Percentiles rank a stretch among this genome's conserved stretches.
Conservation (phyloP, 2,329 filamentous ascomycete genomes). For the Fusarium avenaceum region DNA sequence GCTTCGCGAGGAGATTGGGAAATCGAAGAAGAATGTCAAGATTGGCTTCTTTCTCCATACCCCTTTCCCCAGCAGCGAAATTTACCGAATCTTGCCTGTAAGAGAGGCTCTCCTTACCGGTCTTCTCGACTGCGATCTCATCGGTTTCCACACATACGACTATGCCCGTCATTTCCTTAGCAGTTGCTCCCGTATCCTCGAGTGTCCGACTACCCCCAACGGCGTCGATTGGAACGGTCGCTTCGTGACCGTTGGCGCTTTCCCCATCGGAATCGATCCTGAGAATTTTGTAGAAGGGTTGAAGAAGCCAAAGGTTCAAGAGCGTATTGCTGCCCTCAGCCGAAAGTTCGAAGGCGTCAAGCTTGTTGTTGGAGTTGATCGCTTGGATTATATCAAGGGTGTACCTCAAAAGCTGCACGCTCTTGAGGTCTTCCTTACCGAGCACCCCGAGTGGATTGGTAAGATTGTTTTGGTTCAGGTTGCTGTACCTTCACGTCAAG, state of each 20-base stretch:
- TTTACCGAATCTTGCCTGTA: constrained; percentile 95
- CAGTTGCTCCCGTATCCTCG: constrained; percentile 92
- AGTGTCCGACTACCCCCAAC: constrained; percentile 86
- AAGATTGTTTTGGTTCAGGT: constrained; percentile 97
- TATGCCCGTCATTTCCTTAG: constrained; percentile 98
- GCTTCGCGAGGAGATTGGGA: constrained; percentile 89
- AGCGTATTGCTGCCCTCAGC: constrained; percentile 85
- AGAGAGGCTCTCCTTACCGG: constrained; percentile 89
- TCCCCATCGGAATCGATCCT: constrained; percentile 97
- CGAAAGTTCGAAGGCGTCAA: constrained; percentile 97
- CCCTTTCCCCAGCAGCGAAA: constrained; percentile 95
- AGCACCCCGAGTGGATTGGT: constrained; percentile 98
- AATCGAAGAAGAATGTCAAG: constrained; percentile 89
- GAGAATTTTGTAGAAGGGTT: constrained; percentile 95
- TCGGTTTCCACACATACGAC: constrained; percentile 99
- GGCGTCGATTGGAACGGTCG: constrained; percentile 92
- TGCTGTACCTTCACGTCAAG: constrained; percentile 92
- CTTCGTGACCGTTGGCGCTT: constrained; percentile 91
- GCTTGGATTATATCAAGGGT: constrained; percentile 98
- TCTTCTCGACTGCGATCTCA: constrained; percentile 91
- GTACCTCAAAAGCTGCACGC: constrained; percentile 98
- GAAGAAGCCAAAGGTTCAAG: constrained; percentile 85
- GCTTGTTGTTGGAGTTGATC: constrained; percentile 95
- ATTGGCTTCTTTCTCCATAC: constrained; percentile 99
- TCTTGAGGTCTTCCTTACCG: constrained; percentile 94